Evolutionary conservation across 257 asterid species (phyloP), one percentile per base, ranked within the genome.

Genomic region (Petunia axillaris): DNA sequence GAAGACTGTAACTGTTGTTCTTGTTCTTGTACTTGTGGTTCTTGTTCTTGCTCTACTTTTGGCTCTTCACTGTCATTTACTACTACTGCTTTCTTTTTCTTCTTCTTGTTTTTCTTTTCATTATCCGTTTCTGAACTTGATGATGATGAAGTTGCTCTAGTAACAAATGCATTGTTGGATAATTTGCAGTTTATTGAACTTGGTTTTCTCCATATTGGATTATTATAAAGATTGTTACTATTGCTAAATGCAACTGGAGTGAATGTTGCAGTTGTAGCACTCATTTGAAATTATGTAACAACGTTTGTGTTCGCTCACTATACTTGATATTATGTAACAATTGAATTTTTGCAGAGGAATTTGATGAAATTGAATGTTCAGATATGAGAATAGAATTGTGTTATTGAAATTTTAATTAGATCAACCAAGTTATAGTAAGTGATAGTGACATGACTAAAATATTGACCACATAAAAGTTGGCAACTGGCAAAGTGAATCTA

Each of bases 11-110:
- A 79, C 64, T 78, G 67, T 62, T 35, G 25, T 64, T 78, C 43
- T 1, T 52, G 67, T 14, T 8, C 86, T 60, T 38, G 75, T 79
- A 14, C 16, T 41, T 80, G 82, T 1, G 53, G 85, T 37, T 79
- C 71, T 37, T 79, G 81, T 58, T 83, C 84, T 43, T 81, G 62
- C 53, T 82, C 25, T 25, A 37, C 48, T 13, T 70, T 46, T 9
- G 9, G 25, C 13, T 71, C 77, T 77, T 74, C 85, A 58, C 58
- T 74, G 0, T 25, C 55, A 48, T 48, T 81, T 15, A 85, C 88
- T 86, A 82, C 87, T 15, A 85, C 88, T 86, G 81, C 87, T 86
- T 39, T 85, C 86, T 85, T 86, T 85, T 82, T 85, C 83, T 84
- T 89, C 83, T 41, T 87, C 82, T 38, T 87, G 16, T 40, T 81